phyloP scores from a whole-genome alignment of 345 rosid genomes.

The Boechera stricta region DNA sequence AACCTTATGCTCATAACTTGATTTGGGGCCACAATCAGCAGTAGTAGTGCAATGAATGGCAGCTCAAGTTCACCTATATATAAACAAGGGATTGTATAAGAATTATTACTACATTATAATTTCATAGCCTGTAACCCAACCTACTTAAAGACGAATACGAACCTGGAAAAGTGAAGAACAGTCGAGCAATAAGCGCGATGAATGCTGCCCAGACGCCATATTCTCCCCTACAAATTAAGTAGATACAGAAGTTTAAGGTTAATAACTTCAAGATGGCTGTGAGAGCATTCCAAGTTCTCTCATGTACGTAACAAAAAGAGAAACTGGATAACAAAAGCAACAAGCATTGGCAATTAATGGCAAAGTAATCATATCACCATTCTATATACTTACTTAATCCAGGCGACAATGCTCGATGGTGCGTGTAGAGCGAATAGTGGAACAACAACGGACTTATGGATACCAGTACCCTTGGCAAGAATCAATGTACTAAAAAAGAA shows the following conservation, averaged over 20 bases:
- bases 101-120: background rate
- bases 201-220: constrained; percentile 90
- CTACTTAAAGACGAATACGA: constrained; percentile 29
- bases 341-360: background rate
- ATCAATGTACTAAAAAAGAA: constrained; percentile 57
- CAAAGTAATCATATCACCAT: background rate
- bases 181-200: constrained; percentile 77
- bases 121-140: background rate
- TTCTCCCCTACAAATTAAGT: constrained; percentile 65
- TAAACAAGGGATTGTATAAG: background rate
- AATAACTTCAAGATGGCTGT: background rate
- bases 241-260: constrained; percentile 20
- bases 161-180: constrained; percentile 86
- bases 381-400: constrained; percentile 67
- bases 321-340: background rate
- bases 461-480: constrained; percentile 72
- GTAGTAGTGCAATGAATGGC: constrained; percentile 70
- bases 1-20: constrained; percentile 73
- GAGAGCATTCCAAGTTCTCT: constrained; percentile 1
- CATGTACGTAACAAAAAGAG: background rate
- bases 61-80: constrained; percentile 87
- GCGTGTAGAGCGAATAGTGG: constrained; percentile 85
- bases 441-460: constrained; percentile 75
- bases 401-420: constrained; percentile 64
- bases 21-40: constrained; percentile 72